Conservation (phyloP, 352 stramenopile species). For the Phytophthora niederhauseri region DNA sequence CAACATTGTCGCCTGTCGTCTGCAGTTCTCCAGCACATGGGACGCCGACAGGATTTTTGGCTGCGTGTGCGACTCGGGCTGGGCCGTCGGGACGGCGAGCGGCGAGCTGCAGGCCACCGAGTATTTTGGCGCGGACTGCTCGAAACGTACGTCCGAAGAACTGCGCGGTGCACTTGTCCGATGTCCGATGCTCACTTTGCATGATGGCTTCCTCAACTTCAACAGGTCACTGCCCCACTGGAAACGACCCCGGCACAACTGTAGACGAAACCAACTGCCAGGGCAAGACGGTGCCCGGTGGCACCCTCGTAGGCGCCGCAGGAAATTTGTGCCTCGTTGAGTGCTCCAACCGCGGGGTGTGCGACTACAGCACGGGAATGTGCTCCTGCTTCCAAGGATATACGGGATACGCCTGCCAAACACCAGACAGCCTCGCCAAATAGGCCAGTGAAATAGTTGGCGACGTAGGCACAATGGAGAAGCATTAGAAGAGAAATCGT, state of each 20-base stretch:
- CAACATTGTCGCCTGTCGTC: not conserved
- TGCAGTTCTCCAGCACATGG: conserved; percentile 77
- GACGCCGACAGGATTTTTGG: conserved; percentile 92
- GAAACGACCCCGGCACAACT: conserved; percentile 75
- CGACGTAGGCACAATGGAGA: not conserved
- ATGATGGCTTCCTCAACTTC: conserved; percentile 4
- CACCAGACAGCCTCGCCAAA: conserved; percentile 38
- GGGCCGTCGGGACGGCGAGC: conserved; percentile 74
- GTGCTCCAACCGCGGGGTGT: conserved; percentile 93
- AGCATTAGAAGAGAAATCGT: conserved; percentile 8
- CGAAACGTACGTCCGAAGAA: conserved; percentile 49
- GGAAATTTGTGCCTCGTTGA: conserved; percentile 93
- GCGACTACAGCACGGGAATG: conserved; percentile 83
- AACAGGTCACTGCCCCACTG: conserved; percentile 79
- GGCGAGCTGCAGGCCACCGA: conserved; percentile 85
- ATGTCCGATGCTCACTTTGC: not conserved
- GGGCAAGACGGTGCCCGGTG: conserved; percentile 45
- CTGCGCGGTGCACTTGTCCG: not conserved
- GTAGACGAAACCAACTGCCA: conserved; percentile 82
- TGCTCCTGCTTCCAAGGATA: conserved; percentile 92
- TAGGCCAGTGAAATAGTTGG: conserved; percentile 9
- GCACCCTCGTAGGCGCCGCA: conserved; percentile 41
- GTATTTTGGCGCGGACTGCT: conserved; percentile 92
- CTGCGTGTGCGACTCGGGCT: conserved; percentile 90
- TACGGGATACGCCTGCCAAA: conserved; percentile 62